Base-by-base conservation (phyloP, 176 grass and related monocot genomes). In the Panicum miliaceum region DNA sequence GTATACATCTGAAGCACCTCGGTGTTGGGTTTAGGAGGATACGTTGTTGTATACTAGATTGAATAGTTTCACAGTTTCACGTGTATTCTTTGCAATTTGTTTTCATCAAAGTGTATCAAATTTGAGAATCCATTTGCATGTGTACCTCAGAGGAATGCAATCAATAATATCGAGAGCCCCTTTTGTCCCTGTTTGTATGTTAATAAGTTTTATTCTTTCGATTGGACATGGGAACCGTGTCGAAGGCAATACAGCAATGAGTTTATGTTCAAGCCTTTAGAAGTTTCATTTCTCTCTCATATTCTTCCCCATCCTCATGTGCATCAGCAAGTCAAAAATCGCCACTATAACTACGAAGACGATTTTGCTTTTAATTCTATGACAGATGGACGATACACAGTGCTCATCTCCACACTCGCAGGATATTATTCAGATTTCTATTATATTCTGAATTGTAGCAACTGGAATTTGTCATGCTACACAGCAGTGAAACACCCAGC, bases 41-140 rank as follows among this genome's bases (percentile, higher is more conserved):
- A 70, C 68, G 51, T 52, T 90, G 89, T 81, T 90, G 84, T 90
- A 90, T 75, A 90, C 61, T 87, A 84, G 81, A 27, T 67, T 18
- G 50, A 69, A 50, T 84, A 80, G 84, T 57, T 79, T 82, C 41
- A 78, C n/a, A 73, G 79, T 80, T 79, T 68, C 68, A 53, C 41
- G 77, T 60, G 72, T 25, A 80, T 84, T 87, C 26, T 68, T 71
- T 87, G 68, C 12, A 3, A 69, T 70, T 68, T 61, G 57, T 79
- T 83, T 83, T 37, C 59, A 71, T 13, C 19, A n/a, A 85, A 81
- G 43, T 64, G 77, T 64, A 77, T 86, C 58, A 46, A 56, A 77
- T 38, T 62, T 26, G 64, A 25, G 57, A 42, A 75, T 48, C 70
- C 46, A 53, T 58, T 57, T 47, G 42, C 64, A 77, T 23, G 20